These are phyloP conservation scores for Pseudozyma flocculosa DNA, from an alignment of 1,284 basidiomycete genomes.

Conservation along the genomic window DNA sequence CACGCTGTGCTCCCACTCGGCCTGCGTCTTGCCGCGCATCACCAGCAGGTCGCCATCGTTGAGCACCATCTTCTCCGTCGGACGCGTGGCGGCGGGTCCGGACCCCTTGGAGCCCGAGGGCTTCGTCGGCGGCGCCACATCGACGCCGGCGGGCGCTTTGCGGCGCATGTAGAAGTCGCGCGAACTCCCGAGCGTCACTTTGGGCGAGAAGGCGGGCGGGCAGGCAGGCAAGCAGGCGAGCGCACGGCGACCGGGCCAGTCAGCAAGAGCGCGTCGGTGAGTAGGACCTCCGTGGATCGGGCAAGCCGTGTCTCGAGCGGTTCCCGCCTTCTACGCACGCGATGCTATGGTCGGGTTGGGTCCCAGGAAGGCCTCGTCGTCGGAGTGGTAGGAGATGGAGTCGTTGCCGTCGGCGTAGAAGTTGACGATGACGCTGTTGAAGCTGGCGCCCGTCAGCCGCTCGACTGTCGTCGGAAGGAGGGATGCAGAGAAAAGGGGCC, in stretches of 20 bases:
- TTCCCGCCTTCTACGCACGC: not conserved
- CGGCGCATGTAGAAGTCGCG: constrained; percentile 59
- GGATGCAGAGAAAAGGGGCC: too few species aligned
- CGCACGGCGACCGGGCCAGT: too few species aligned
- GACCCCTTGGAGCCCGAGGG: constrained; percentile 2
- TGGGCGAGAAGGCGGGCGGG: too few species aligned
- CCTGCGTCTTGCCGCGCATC: constrained; percentile 59
- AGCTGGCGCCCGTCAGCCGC: constrained; percentile 50
- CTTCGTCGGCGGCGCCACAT: constrained; percentile 3
- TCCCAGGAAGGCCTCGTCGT: constrained; percentile 59
- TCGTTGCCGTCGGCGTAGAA: constrained; percentile 13
- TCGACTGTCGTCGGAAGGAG: constrained; percentile 53
- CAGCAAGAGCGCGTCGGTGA: too few species aligned
- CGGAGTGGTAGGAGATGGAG: constrained; percentile 59
- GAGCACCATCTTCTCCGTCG: constrained; percentile 54
- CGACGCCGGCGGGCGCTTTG: constrained; percentile 45
- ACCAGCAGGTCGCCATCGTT: constrained; percentile 58
- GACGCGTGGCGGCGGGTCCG: constrained; percentile 11
- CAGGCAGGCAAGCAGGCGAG: too few species aligned
- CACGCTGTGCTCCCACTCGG: constrained; percentile 58
- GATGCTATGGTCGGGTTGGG: constrained; percentile 58
- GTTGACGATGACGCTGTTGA: constrained; percentile 55
- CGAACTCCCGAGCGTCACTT: constrained; percentile 54
- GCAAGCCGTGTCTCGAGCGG: too few species aligned
- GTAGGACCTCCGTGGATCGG: too few species aligned